Conservation (phyloP, 164 flowering plant species). For the Chimonanthus praecox region DNA sequence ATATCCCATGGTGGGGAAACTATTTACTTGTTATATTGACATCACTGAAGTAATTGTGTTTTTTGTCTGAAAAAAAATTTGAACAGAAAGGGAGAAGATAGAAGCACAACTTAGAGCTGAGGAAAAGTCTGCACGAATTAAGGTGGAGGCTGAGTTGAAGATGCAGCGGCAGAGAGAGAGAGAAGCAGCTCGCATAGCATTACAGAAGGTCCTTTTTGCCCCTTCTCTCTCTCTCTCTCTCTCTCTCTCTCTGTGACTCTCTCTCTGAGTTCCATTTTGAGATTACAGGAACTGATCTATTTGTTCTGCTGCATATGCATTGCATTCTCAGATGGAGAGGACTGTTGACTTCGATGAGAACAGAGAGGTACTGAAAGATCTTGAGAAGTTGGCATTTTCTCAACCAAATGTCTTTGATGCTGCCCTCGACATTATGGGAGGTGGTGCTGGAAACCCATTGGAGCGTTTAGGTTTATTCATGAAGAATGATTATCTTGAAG, state of each 20-base stretch:
- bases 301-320: not conserved
- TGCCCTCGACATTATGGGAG: not conserved
- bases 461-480: conserved; percentile 30
- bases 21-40: no score
- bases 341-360: conserved; percentile 60
- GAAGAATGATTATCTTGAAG: conserved; percentile 29
- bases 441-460: conserved; percentile 16
- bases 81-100: conserved; percentile 54
- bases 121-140: conserved; percentile 45
- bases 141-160: conserved; percentile 42
- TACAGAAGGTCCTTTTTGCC: conserved; percentile 44
- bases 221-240: not conserved
- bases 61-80: not conserved
- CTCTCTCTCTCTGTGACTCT: not conserved
- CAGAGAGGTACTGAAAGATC: conserved; percentile 35
- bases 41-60: not conserved
- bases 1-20: not conserved
- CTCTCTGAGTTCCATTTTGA: not conserved
- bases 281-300: not conserved
- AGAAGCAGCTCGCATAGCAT: conserved; percentile 70
- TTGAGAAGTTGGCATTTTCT: conserved; percentile 33
- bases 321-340: conserved; percentile 45
- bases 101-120: conserved; percentile 69
- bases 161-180: conserved; percentile 53
- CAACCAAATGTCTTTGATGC: conserved; percentile 7